A percentile compares a stretch with the other conserved stretches of the same genome.
phyloP scores from a whole-genome alignment of 2,329 filamentous ascomycete species.

The Aspergillus calidoustus region DNA sequence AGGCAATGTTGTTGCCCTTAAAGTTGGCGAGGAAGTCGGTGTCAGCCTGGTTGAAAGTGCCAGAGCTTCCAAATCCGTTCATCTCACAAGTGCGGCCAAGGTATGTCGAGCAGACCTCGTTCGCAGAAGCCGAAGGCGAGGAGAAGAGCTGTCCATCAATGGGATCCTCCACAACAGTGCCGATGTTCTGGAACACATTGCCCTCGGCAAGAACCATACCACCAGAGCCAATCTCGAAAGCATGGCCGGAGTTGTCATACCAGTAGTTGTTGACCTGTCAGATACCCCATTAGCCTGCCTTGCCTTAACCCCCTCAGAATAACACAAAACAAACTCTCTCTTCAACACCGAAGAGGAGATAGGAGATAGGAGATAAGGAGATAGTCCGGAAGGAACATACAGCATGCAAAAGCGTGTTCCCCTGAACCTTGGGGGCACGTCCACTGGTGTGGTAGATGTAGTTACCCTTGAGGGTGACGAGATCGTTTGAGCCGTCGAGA shows the following conservation, averaged over 20 bases:
- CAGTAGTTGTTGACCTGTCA: constrained; percentile 61
- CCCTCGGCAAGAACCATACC: constrained; percentile 59
- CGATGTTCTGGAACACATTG: constrained; percentile 62
- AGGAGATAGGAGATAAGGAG: not conserved
- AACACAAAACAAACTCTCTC: not conserved
- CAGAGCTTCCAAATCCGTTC: constrained; percentile 53
- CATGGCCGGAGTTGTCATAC: constrained; percentile 60
- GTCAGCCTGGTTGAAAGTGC: constrained; percentile 46
- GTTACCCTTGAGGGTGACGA: constrained; percentile 64
- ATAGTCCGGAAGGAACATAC: constrained; percentile 24
- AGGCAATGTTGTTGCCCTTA: constrained; percentile 58
- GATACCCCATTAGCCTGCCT: not conserved
- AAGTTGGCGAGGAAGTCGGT: constrained; percentile 57
- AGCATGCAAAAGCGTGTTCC: constrained; percentile 62
- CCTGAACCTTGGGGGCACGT: constrained; percentile 57
- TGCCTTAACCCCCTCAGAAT: not conserved
- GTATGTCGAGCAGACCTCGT: constrained; percentile 47
- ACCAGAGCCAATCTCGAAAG: constrained; percentile 58
- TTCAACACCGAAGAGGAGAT: not conserved
- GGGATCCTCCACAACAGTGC: constrained; percentile 39
- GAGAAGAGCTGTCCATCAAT: constrained; percentile 46
- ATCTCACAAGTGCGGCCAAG: constrained; percentile 57
- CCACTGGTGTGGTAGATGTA: constrained; percentile 63
- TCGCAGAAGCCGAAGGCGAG: constrained; percentile 38
- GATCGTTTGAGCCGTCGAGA: constrained; percentile 60